Base-by-base conservation (phyloP, 192 early-diverging fungal species). In the Coemansia sp. region DNA sequence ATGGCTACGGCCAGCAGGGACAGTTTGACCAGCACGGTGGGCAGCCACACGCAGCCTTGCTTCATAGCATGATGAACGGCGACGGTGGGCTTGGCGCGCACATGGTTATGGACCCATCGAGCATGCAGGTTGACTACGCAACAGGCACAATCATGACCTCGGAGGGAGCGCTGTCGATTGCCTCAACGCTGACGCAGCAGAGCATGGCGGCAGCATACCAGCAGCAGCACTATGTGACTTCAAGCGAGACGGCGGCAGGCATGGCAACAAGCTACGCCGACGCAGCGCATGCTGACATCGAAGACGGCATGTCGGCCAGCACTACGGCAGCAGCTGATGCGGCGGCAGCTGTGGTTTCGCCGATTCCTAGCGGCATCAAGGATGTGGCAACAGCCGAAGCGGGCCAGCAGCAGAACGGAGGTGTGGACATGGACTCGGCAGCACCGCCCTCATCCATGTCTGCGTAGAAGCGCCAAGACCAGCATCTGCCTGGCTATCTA, bases 31-130 rank as follows among this genome's bases (percentile, higher is more conserved):
- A 59, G 23, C 52, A 67, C 28, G 18, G 46, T 9, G 33, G 64
- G 46, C 71, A 67, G 16, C 64, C 60, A 42, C 73, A 76, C 32
- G 59, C 60, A 5, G 63, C 49, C 10, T 51, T 76, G 62, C 32
- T 76, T 12, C 67, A 69, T 48, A 32, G 38, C 63, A 69, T 76
- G 66, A 52, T 54, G 25, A 62, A 62, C 24, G 56, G 51, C 56
- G 48, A 28, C 48, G 63, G 57, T 3, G 25, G 51, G n/a, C 53
- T 66, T 58, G 33, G 49, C 12, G 38, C 57, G 21, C 71, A 74
- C 31, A 68, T 68, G 62, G 44, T 67, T 35, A 54, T 75, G 72
- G 72, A 69, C 32, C 66, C 72, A 32, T 56, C 65, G n/a, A 64
- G 60, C 52, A 76, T 76, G 73, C 73, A 76, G 18, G 40, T 69